These are phyloP conservation scores for Cystobasidium onofrii DNA, from an alignment of 768 basidiomycete genomes.

Conservation along the genomic window DNA sequence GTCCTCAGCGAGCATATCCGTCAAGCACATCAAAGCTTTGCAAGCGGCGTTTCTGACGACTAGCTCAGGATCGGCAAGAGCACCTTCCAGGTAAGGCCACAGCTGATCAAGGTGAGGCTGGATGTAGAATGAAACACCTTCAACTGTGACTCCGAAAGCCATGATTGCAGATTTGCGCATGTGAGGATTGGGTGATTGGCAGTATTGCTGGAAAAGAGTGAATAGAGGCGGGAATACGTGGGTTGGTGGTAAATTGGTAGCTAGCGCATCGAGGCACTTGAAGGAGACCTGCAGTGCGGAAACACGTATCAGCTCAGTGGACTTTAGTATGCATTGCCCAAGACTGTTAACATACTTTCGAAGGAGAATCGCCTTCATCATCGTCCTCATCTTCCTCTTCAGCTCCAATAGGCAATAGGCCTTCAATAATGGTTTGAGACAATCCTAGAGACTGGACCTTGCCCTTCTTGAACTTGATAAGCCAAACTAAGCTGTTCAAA, in stretches of 20 bases:
- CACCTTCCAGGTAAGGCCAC: constrained; percentile 87
- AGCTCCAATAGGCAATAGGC: constrained; percentile 84
- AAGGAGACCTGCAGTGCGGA: constrained; percentile 62
- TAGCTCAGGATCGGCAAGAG: constrained; percentile 72
- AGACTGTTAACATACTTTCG: constrained; percentile 56
- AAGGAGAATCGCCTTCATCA: constrained; percentile 81
- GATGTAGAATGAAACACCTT: constrained; percentile 97
- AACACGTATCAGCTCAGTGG: neutral
- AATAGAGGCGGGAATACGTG: constrained; percentile 94
- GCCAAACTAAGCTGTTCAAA: constrained; percentile 91
- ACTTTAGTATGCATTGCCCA: no score
- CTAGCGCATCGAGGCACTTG: constrained; percentile 84
- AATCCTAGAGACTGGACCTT: constrained; percentile 81
- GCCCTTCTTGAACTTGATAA: constrained; percentile 95
- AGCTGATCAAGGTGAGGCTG: constrained; percentile 81
- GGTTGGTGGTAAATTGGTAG: constrained; percentile 80
- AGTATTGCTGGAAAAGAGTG: constrained; percentile 71
- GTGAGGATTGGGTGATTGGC: constrained; percentile 66
- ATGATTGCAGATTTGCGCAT: constrained; percentile 87
- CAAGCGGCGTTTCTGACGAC: constrained; percentile 92
- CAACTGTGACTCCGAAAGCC: constrained; percentile 87
- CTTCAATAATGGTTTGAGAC: constrained; percentile 74
- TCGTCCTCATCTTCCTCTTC: constrained; percentile 94
- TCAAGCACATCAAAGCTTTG: constrained; percentile 86
- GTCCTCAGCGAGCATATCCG: constrained; percentile 94